Evolutionary conservation across 768 basidiomycete genomes (phyloP), one percentile per base, ranked within the genome.

Genomic region (Antrodiella citrinella): DNA sequence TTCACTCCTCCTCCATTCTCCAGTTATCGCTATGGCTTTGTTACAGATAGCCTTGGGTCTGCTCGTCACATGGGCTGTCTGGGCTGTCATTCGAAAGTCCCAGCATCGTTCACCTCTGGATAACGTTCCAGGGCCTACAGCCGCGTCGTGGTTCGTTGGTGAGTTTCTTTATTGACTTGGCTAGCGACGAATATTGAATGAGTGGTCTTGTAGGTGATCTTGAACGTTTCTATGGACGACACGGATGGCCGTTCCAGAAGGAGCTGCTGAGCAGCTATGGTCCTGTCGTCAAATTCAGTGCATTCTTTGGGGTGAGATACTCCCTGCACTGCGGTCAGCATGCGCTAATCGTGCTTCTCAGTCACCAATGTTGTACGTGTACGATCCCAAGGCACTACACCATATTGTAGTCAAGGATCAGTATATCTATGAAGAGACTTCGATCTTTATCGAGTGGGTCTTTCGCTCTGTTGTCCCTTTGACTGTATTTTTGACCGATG

Each of bases 211-310:
- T 40, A 48, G 51, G 46, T 10, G 41, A 48, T 22, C 12, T 52
- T 15, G 10, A 26, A 21, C 18, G 21, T 3, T 24, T 52, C 13
- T 25, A 3, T 13, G 15, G 46, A 15, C 35, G 51, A 19, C 21
- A 45, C 21, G 51, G 45, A 1, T 53, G 51, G 51, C 19, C 19
- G 1, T 53, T 48, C 26, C 47, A 48, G 4, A 38, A 45, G 4
- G 13, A 52, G 4, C 49, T 65, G 3, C 49, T 44, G 1, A 38
- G 58, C 4, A 50, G 49, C 0, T 78, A 70, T 49, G 74, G 72
- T 2, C 69, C 70, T 3, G 64, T 77, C 51, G 72, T 69, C 19
- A 75, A 69, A 55, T 64, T 77, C 3, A 57, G 71, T 35, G 74
- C 74, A 4, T 69, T 76, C 51, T 74, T 76, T 46, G 75, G 76